Base-by-base conservation (phyloP, 1,284 basidiomycete species). In the Boletellus deceptivus region DNA sequence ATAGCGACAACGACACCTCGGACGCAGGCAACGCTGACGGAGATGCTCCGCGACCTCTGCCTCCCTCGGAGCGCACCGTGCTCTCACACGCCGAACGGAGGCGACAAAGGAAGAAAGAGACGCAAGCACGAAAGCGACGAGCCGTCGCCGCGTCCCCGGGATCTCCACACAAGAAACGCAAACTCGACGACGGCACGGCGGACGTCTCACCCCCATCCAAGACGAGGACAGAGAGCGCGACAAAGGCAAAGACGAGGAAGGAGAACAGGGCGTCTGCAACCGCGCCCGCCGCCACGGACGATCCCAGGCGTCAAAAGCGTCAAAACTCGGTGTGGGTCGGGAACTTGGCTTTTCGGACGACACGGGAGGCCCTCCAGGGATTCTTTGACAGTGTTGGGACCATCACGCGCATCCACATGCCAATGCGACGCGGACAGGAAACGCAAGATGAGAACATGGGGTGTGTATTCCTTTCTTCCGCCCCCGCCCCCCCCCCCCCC, bases 261-360 rank as follows among this genome's bases (percentile, higher is more conserved):
- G 24, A 11, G 29, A 1, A 10, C 10, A 29, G 1, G 29, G 6
- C 29, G 8, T 11, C 29, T 8, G 29, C 29, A 10, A 11, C 29
- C 29, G 3, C 29, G 29, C 29, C 29, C 29, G 3, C 36, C 4
- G 41, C 13, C 5, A 16, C 22, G 14, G 38, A 54, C 58, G 52
- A 61, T 43, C 31, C 55, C 13, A 58, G 56, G 18, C 48, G 58
- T 2, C 49, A 31, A 33, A 74, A 82, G 68, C 79, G 84, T 37
- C 83, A 91, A 63, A 86, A 93, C 62, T 93, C 91, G 3, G 77
- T 99, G 34, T 99, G 96, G 92, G 85, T 98, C 35, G 96, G 97
- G 41, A 99, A 99, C 70, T 67, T 99, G 64, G 82, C 91, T 17
- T 99, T 91, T 79, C 90, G 90, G 70, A 98, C 95, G 17, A 91